Conservation (phyloP, 495 filamentous ascomycete genomes). For the Penicillium egyptiacum region DNA sequence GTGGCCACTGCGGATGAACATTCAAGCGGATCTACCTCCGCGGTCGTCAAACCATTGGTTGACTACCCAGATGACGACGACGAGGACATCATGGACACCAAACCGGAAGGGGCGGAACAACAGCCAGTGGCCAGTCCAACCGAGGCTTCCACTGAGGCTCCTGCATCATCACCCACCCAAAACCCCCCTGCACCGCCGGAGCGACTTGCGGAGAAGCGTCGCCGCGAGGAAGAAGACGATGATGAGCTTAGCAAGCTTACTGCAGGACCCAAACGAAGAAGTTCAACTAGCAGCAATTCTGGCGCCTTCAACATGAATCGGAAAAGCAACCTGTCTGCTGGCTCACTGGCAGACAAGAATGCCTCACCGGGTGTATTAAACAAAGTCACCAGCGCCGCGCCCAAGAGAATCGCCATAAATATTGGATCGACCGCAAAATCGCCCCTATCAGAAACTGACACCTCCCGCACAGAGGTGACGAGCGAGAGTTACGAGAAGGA, state of each 20-base stretch:
- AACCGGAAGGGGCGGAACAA: slow-evolving; percentile 28
- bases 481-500: slow-evolving; percentile 40
- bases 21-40: slow-evolving; percentile 51
- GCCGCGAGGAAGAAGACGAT: slow-evolving; percentile 85
- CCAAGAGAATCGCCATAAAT: slow-evolving; percentile 54
- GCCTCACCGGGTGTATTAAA: slow-evolving; percentile 24
- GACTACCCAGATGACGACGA: slow-evolving; percentile 92
- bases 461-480: slow-evolving; percentile 15
- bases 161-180: slow-evolving; percentile 34
- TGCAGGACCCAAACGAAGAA: slow-evolving; percentile 64
- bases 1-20: slow-evolving; percentile 24
- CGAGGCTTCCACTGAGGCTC: slow-evolving; percentile 25
- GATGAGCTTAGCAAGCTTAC: slow-evolving; percentile 77
- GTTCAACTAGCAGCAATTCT: slow-evolving; percentile 41
- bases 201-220: slow-evolving; percentile 83
- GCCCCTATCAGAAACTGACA: slow-evolving; percentile 14
- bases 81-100: slow-evolving; percentile 55
- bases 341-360: slow-evolving; percentile 36
- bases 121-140: slow-evolving; percentile 19
- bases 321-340: slow-evolving; percentile 42
- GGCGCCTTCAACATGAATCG: slow-evolving; percentile 39
- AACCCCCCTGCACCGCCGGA: slow-evolving; percentile 56
- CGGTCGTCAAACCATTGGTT: slow-evolving; percentile 71
- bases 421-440: slow-evolving; percentile 31
- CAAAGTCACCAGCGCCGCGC: slow-evolving; percentile 33